Conservation (phyloP, 371 early-diverging fungal genomes). For the Pancytospora philotis region DNA sequence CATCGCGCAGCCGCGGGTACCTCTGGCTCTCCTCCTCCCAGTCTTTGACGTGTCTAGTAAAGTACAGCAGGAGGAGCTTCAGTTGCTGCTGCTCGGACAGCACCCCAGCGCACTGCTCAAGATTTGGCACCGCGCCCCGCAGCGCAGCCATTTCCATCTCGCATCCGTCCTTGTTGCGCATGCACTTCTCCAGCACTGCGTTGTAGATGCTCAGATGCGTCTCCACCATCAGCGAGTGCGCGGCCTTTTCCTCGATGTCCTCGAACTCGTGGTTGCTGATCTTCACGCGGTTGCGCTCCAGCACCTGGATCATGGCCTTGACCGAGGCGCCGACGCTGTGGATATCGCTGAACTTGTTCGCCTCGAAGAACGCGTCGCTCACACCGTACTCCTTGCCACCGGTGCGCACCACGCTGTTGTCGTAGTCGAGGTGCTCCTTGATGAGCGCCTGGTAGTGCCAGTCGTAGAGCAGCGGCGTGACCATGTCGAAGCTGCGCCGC, state of each 20-base stretch:
- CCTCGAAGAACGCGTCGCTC: conserved; percentile 46
- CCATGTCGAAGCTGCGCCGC: conserved; percentile 83
- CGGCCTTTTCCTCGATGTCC: conserved; percentile 49
- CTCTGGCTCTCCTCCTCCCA: not conserved
- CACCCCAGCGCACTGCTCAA: not conserved
- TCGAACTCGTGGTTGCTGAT: conserved; percentile 41
- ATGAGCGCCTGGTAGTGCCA: conserved; percentile 99
- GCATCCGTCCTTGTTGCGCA: conserved; percentile 38
- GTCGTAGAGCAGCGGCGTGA: conserved; percentile 82
- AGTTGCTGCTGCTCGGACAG: conserved; percentile 12
- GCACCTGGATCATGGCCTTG: conserved; percentile 36
- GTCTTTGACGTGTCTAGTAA: conserved; percentile 24
- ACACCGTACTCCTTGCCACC: conserved; percentile 53
- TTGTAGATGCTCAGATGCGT: conserved; percentile 49
- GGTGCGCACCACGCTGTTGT: conserved; percentile 79
- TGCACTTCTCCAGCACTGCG: conserved; percentile 38
- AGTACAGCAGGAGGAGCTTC: conserved; percentile 26
- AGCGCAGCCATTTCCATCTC: conserved; percentile 36
- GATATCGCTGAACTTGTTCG: conserved; percentile 55
- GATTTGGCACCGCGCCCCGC: conserved; percentile 14
- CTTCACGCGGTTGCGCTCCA: conserved; percentile 44
- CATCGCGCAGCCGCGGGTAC: conserved; percentile 28
- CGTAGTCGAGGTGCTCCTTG: conserved; percentile 81
- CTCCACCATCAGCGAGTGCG: conserved; percentile 33
- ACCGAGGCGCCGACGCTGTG: conserved; percentile 44